phyloP scores from a whole-genome alignment of 768 basidiomycete genomes.

The Serendipita vermifera region DNA sequence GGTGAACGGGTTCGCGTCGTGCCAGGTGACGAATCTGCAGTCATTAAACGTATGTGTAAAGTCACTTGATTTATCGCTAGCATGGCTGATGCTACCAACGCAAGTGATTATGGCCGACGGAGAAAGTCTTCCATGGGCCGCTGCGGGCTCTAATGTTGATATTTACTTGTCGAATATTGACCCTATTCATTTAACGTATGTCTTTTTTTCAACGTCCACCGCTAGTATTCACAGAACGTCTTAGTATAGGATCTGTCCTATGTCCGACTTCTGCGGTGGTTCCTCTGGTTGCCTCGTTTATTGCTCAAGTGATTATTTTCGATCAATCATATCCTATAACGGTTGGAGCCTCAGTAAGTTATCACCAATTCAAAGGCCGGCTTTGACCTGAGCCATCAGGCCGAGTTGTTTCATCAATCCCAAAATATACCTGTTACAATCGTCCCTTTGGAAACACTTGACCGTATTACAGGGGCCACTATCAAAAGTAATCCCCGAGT shows the following conservation, averaged over 20 bases:
- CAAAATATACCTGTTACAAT: slow-evolving; percentile 83
- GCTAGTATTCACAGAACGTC: neutral
- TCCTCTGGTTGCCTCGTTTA: slow-evolving; percentile 64
- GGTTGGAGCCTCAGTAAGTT: slow-evolving; percentile 63
- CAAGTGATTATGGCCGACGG: slow-evolving; percentile 80
- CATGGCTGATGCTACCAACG: no score
- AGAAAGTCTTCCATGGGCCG: slow-evolving; percentile 67
- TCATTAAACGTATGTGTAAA: slow-evolving; percentile 43
- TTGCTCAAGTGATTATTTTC: slow-evolving; percentile 83
- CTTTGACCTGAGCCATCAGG: slow-evolving; percentile 28
- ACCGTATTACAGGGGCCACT: slow-evolving; percentile 61
- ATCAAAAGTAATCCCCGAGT: slow-evolving; percentile 75
- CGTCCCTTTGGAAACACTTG: slow-evolving; percentile 63
- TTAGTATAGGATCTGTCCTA: slow-evolving; percentile 72
- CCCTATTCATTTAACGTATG: slow-evolving; percentile 51
- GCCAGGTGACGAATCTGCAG: slow-evolving; percentile 81
- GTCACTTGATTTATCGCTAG: neutral
- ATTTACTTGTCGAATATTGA: slow-evolving; percentile 76
- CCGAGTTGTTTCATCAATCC: slow-evolving; percentile 93
- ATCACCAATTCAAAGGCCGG: neutral
- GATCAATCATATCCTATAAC: slow-evolving; percentile 85
- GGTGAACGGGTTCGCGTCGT: slow-evolving; percentile 78
- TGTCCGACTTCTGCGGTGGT: slow-evolving; percentile 63
- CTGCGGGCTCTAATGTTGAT: slow-evolving; percentile 81
- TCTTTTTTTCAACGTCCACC: neutral